These are phyloP conservation scores for Ceratobasidium sp. DNA, from an alignment of 1,284 basidiomycete genomes.

Conservation along the genomic window DNA sequence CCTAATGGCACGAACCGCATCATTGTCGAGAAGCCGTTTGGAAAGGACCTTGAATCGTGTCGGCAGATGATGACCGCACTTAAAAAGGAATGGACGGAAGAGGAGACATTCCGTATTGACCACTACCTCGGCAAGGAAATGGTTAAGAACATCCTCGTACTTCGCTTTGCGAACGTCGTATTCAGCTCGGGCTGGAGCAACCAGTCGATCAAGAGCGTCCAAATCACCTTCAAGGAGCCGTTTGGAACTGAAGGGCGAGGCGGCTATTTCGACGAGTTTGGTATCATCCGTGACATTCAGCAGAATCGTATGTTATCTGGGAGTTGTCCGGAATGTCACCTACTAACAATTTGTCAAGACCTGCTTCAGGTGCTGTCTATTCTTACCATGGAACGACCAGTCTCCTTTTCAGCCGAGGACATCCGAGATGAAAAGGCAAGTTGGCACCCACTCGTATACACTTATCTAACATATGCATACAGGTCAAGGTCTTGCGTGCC, in stretches of 20 bases:
- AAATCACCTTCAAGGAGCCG: constrained; percentile 98
- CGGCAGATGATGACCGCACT: constrained; percentile 77
- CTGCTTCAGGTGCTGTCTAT: constrained; percentile 91
- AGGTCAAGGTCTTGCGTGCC: constrained; percentile 93
- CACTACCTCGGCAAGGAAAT: constrained; percentile 99
- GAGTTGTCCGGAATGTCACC: constrained; percentile 49
- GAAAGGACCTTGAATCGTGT: constrained; percentile 89
- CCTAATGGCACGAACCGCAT: constrained; percentile 81
- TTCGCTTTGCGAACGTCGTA: constrained; percentile 92
- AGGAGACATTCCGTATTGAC: constrained; percentile 97
- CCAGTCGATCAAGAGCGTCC: constrained; percentile 91
- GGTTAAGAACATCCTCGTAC: constrained; percentile 95
- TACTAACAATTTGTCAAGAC: constrained; percentile 58
- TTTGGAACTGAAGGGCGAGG: constrained; percentile 97
- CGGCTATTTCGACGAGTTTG: constrained; percentile 98
- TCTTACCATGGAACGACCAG: constrained; percentile 94
- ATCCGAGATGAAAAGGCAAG: constrained; percentile 94
- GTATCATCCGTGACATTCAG: constrained; percentile 93
- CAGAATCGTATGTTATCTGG: constrained; percentile 77
- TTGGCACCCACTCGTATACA: neutral
- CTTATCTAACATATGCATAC: constrained; percentile 28
- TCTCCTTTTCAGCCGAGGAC: constrained; percentile 95
- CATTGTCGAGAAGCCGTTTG: constrained; percentile 97
- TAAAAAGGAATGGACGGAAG: constrained; percentile 89
- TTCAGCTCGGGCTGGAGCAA: constrained; percentile 90